These are phyloP conservation scores for Xylariales sp. DNA, from an alignment of 2,329 filamentous ascomycete genomes.

Conservation along the genomic window DNA sequence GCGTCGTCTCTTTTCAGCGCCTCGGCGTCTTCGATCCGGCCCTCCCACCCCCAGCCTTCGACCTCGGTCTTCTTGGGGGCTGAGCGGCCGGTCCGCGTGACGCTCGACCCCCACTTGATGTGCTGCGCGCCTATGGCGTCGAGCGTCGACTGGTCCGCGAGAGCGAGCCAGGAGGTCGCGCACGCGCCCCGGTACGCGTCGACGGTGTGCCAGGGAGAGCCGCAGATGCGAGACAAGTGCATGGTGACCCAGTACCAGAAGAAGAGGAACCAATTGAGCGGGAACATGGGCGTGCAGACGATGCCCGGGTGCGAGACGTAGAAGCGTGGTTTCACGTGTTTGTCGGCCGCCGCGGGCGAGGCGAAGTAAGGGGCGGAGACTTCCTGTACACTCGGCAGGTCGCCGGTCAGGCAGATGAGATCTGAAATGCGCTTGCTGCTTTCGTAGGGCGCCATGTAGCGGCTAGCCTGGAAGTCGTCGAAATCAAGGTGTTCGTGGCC, in stretches of 20 bases:
- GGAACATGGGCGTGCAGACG: conserved; percentile 83
- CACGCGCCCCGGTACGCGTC: conserved; percentile 81
- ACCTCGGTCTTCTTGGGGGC: conserved; percentile 82
- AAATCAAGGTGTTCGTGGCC: conserved; percentile 63
- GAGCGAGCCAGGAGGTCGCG: conserved; percentile 80
- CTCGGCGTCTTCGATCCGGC: conserved; percentile 63
- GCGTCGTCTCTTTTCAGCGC: conserved; percentile 57
- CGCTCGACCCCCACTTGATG: conserved; percentile 87
- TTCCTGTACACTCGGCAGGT: conserved; percentile 71
- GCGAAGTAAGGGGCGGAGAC: conserved; percentile 69
- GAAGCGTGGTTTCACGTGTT: conserved; percentile 66
- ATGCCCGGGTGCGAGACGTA: conserved; percentile 90
- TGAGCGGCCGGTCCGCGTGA: conserved; percentile 67
- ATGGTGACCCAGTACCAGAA: conserved; percentile 76
- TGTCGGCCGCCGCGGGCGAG: conserved; percentile 37
- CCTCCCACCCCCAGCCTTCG: conserved; percentile 84
- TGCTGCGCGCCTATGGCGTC: conserved; percentile 66
- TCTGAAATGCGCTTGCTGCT: conserved; percentile 89
- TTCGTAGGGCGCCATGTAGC: conserved; percentile 77
- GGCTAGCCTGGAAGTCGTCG: conserved; percentile 81
- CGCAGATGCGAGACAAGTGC: conserved; percentile 78
- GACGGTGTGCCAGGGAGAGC: conserved; percentile 88
- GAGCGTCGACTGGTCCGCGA: conserved; percentile 73
- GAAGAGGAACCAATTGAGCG: conserved; percentile 75
- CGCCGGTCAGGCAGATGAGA: conserved; percentile 78